Base-by-base conservation (phyloP, 192 early-diverging fungal genomes). In the Coemansia asiatica region DNA sequence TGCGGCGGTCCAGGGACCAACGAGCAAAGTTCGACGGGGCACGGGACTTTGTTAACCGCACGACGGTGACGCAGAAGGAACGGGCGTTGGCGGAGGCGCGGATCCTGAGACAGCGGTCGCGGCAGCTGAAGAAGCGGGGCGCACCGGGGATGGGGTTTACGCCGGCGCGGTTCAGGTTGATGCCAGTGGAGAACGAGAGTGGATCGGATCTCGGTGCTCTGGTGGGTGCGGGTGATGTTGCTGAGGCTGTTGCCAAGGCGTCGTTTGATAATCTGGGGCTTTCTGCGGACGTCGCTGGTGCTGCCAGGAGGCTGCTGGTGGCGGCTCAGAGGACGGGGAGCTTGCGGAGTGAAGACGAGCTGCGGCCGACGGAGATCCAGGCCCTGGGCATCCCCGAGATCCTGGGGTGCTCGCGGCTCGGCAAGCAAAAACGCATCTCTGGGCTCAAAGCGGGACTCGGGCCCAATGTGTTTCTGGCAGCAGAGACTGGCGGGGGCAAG, bases 401-500 rank as follows among this genome's bases (percentile, higher is more conserved):
- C 16, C 73, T 93, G 6, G 64, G 65, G 19, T 49, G 54, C 53
- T 57, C 75, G 50, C 64, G 60, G n/a, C 49, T 72, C 25, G 18
- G 44, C 38, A 33, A 44, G 40, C 40, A 12, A 3, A 9, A 44
- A 13, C 40, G 15, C n/a, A n/a, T n/a, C n/a, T n/a, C n/a, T n/a
- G n/a, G n/a, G n/a, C 12, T 44, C 40, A 12, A 21, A 21, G 46
- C 53, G 31, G 56, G 48, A 46, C 18, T 26, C 2, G 61, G 58
- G 4, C 64, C 63, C 10, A 84, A 87, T 62, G 83, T 92, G 47
- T 81, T 95, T 22, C 79, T 89, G 61, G 92, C 92, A 5, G 94
- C 92, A 1, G 94, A 96, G 74, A 96, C 94, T 0, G 96, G 96
- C 27, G 88, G 89, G 1, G 95, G 95, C 7, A 98, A 98, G 75